These are phyloP conservation scores for Kockiozyma suomiensis DNA, from an alignment of 805 yeast species.

Conservation along the genomic window DNA sequence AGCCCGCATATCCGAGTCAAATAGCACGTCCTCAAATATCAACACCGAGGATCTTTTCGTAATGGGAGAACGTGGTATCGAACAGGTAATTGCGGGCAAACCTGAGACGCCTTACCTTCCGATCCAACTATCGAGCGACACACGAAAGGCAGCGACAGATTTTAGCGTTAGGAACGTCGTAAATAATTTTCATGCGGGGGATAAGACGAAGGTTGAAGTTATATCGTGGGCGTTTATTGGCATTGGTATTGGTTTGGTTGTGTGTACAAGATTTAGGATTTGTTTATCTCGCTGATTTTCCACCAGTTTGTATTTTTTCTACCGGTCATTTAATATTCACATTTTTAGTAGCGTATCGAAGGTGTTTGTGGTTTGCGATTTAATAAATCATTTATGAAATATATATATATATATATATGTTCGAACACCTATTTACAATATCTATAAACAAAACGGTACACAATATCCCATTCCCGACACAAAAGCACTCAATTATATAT, in stretches of 20 bases:
- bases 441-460: too few relatives aligned
- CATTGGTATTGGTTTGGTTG: neutral
- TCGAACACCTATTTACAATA: too few relatives aligned
- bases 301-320: neutral
- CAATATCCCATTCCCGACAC: too few relatives aligned
- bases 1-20: conserved; percentile 2
- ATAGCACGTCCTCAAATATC: neutral
- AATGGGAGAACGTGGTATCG: neutral
- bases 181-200: neutral
- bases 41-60: neutral
- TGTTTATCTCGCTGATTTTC: neutral
- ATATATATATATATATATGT: too few relatives aligned
- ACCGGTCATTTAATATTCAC: too few relatives aligned
- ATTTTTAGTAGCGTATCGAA: neutral
- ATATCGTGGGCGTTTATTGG: neutral
- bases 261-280: neutral
- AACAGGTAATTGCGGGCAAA: neutral
- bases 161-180: neutral
- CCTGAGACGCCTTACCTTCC: conserved; percentile 5
- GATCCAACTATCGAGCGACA: neutral
- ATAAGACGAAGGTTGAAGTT: neutral
- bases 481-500: too few relatives aligned
- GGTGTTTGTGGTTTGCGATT: too few relatives aligned
- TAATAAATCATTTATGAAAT: too few relatives aligned
- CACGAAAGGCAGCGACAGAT: too few relatives aligned